These are phyloP conservation scores for Phytopythium litorale DNA, from an alignment of 352 stramenopile genomes.

Conservation along the genomic window DNA sequence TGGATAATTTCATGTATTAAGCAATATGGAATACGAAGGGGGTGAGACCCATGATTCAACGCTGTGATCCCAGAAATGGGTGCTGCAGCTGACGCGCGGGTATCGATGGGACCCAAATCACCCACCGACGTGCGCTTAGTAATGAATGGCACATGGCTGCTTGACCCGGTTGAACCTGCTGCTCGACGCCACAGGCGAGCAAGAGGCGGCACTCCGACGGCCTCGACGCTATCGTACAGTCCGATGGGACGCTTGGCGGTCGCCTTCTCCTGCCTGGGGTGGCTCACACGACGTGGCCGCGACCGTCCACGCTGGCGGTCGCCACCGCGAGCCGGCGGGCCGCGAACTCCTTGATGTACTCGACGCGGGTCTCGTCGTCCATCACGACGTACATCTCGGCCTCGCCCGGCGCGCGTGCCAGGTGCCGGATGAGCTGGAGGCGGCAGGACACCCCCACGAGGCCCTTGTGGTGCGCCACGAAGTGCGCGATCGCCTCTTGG, in stretches of 20 bases:
- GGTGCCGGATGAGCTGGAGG: not conserved
- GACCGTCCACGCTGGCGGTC: not conserved
- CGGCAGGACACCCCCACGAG: not conserved
- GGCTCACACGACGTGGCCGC: not conserved
- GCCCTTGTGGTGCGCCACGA: not conserved
- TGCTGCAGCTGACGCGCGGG: not conserved
- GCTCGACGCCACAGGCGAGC: not conserved
- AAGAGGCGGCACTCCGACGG: not conserved
- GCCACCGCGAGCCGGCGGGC: not conserved
- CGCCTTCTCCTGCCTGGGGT: not conserved
- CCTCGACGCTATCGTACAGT: not conserved
- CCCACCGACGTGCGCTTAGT: not conserved
- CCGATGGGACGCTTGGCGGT: not conserved
- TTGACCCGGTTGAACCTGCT: not conserved
- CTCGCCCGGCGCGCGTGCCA: slow-evolving; percentile 5
- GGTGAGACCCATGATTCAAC: not conserved
- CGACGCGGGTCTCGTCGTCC: slow-evolving; percentile 36
- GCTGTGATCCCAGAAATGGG: not conserved
- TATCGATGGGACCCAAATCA: not conserved
- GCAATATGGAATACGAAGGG: not conserved
- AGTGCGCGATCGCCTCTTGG: not conserved
- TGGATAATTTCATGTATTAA: not conserved
- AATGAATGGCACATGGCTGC: not conserved
- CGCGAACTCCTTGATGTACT: slow-evolving; percentile 46
- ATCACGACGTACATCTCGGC: slow-evolving; percentile 29